A percentile compares a stretch with the other conserved stretches of the same genome.
These are phyloP conservation scores for Mucor sp. DNA, from an alignment of 371 early-diverging fungal species.

Conservation along the genomic window DNA sequence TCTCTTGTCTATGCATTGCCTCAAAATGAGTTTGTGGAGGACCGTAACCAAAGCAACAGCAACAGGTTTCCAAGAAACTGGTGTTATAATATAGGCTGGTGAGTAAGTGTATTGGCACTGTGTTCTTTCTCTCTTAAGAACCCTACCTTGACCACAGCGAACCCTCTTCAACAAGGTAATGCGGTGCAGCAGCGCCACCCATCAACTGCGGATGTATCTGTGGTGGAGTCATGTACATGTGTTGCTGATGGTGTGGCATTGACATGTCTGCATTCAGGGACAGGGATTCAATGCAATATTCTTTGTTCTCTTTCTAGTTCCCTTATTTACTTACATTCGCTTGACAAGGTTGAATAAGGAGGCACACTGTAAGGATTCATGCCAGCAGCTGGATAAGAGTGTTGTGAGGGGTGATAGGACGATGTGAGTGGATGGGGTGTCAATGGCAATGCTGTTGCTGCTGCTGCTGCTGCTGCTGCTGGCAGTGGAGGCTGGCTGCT, in stretches of 20 bases:
- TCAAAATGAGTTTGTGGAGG: slow-evolving; percentile 8
- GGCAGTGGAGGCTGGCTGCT: not conserved
- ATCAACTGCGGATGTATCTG: not conserved
- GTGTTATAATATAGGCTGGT: too few species aligned
- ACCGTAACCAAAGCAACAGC: slow-evolving; percentile 15
- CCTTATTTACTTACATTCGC: slow-evolving; percentile 1
- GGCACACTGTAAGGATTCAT: not conserved
- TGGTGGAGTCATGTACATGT: not conserved
- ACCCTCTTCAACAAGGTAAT: not conserved
- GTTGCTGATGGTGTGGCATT: not conserved
- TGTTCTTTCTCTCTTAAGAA: not conserved
- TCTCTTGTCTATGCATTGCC: slow-evolving; percentile 1
- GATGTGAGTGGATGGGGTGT: not conserved
- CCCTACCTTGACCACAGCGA: not conserved
- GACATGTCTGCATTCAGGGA: not conserved
- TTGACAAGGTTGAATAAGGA: slow-evolving; percentile 1
- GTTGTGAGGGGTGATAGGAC: not conserved
- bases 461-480: not conserved
- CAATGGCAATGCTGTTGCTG: not conserved
- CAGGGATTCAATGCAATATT: not conserved
- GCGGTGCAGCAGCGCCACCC: not conserved
- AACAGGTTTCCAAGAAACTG: slow-evolving; percentile 12
- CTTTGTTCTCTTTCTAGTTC: not conserved
- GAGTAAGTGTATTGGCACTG: too few species aligned
- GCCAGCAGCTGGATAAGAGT: not conserved